These are phyloP conservation scores for Medicago lupulina DNA, from an alignment of 306 rosid genomes.

Conservation along the genomic window DNA sequence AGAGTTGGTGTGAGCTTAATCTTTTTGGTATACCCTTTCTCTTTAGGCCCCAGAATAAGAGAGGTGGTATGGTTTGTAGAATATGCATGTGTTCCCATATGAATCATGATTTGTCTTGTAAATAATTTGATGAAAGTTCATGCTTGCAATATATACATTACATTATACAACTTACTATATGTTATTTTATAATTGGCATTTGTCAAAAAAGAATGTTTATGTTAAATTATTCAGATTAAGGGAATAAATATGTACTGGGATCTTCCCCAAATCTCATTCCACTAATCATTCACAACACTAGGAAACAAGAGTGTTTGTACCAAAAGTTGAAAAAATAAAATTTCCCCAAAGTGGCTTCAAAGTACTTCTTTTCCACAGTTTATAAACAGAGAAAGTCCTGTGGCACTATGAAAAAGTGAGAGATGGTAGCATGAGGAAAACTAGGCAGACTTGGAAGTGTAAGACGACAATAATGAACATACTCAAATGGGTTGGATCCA, in stretches of 20 bases:
- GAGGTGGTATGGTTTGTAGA: background rate
- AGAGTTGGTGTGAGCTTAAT: conserved; percentile 37
- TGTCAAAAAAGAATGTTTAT: conserved; percentile 25
- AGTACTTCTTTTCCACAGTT: conserved; percentile 38
- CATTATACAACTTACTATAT: conserved; percentile 23
- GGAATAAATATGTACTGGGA: conserved; percentile 50
- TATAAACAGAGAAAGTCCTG: conserved; percentile 35
- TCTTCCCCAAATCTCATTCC: conserved; percentile 49
- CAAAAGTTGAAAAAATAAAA: conserved; percentile 45
- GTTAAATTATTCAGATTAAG: conserved; percentile 34
- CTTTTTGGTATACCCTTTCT: conserved; percentile 32
- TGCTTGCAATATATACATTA: conserved; percentile 28
- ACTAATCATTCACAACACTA: conserved; percentile 56
- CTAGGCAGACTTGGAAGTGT: conserved; percentile 47
- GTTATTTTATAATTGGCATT: conserved; percentile 24
- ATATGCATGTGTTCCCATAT: conserved; percentile 45
- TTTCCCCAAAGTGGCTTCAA: conserved; percentile 43
- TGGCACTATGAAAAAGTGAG: conserved; percentile 48
- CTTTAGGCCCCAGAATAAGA: conserved; percentile 35
- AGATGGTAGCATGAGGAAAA: conserved; percentile 51
- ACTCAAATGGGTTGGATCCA: conserved; percentile 79
- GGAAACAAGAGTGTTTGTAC: conserved; percentile 50
- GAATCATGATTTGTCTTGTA: conserved; percentile 38
- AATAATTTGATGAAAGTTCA: conserved; percentile 35
- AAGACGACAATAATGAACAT: conserved; percentile 64